phyloP scores from a whole-genome alignment of 495 filamentous ascomycete genomes.

The Staphylotrichum tortipilum region DNA sequence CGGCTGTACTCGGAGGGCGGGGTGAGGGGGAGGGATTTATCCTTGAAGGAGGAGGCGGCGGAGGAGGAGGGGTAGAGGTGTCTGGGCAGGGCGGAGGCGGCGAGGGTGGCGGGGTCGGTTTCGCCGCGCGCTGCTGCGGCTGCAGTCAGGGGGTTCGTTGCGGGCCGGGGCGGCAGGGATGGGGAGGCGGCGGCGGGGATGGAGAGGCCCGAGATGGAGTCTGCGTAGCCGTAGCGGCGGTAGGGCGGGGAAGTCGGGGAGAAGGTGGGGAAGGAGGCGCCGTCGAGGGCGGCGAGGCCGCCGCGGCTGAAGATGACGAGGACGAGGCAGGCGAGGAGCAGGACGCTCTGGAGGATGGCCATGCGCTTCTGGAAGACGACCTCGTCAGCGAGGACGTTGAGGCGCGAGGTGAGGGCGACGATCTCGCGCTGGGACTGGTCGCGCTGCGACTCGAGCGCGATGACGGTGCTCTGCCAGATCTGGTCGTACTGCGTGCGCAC shows the following conservation, averaged over 20 bases:
- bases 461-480: slow-evolving; percentile 88
- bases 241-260: background rate
- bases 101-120: slow-evolving; percentile 2
- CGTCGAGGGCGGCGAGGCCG: slow-evolving; percentile 15
- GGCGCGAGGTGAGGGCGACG: slow-evolving; percentile 66
- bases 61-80: slow-evolving; percentile 1
- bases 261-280: slow-evolving; percentile 6
- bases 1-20: slow-evolving; percentile 30
- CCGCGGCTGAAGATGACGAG: slow-evolving; percentile 69
- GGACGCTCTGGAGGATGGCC: slow-evolving; percentile 75
- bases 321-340: slow-evolving; percentile 79
- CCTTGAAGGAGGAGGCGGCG: background rate
- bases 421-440: slow-evolving; percentile 74
- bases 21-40: slow-evolving; percentile 30
- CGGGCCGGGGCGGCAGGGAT: too few relatives aligned
- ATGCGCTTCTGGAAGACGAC: slow-evolving; percentile 94
- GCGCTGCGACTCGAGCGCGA: slow-evolving; percentile 81
- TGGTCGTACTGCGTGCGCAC: slow-evolving; percentile 87
- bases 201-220: background rate
- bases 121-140: too few relatives aligned
- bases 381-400: slow-evolving; percentile 85
- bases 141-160: too few relatives aligned
- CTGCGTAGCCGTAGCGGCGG: too few relatives aligned
- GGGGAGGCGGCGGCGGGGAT: background rate
- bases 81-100: slow-evolving; percentile 5